Conservation (phyloP, 1,284 basidiomycete species). For the Cryptococcus sp. region DNA sequence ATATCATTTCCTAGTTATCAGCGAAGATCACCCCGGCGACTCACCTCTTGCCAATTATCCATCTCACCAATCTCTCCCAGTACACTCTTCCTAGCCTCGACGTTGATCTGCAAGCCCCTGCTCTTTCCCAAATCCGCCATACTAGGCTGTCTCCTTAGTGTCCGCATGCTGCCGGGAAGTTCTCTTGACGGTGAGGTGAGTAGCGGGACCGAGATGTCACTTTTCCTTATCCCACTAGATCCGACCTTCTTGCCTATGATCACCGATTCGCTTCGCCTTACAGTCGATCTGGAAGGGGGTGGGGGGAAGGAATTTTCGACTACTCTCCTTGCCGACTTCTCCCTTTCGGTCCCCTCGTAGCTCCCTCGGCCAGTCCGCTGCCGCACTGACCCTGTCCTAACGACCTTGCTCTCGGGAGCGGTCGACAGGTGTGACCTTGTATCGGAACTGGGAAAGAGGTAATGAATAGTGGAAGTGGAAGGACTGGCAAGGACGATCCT, state of each 20-base stretch:
- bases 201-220: not conserved
- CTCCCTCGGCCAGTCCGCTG: no score
- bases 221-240: not conserved
- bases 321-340: no score
- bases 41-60: not conserved
- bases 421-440: not conserved
- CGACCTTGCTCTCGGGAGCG: no score
- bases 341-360: no score
- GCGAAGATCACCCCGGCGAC: not conserved
- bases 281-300: no score
- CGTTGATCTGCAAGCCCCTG: slow-evolving; percentile 5
- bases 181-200: not conserved
- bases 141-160: slow-evolving; percentile 11
- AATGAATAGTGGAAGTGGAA: slow-evolving; percentile 20
- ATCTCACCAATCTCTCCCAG: not conserved
- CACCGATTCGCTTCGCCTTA: no score
- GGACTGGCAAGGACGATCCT: slow-evolving; percentile 21
- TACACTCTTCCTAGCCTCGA: not conserved
- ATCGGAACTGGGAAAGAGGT: slow-evolving; percentile 14
- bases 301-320: no score
- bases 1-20: not conserved
- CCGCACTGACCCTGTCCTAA: no score
- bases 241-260: no score
- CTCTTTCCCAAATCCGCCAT: slow-evolving; percentile 9
- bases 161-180: slow-evolving; percentile 7